These are phyloP conservation scores for Escovopsis sp. DNA, from an alignment of 2,329 filamentous ascomycete species.

Conservation along the genomic window DNA sequence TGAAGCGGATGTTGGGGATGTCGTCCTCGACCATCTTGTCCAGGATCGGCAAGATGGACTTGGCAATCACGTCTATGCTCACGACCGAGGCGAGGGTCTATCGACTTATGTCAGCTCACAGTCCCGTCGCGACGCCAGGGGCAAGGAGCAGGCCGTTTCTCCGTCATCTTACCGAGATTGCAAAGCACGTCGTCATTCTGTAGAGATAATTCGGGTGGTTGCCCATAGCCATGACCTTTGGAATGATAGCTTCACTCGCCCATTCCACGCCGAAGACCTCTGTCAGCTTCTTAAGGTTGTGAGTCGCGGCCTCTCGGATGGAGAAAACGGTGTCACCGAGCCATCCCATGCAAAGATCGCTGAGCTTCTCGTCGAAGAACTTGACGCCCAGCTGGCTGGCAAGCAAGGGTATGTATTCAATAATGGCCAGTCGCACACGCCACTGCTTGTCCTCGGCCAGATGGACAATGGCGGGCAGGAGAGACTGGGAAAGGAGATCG, in stretches of 20 bases:
- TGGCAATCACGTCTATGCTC: constrained; percentile 81
- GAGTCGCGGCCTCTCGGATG: constrained; percentile 91
- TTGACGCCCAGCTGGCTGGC: constrained; percentile 90
- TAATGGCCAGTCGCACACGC: constrained; percentile 94
- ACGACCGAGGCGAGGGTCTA: constrained; percentile 90
- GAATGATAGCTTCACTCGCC: constrained; percentile 93
- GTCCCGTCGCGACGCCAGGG: not conserved
- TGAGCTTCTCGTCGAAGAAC: constrained; percentile 97
- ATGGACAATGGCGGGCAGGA: constrained; percentile 93
- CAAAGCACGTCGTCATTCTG: constrained; percentile 99
- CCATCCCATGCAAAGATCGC: constrained; percentile 95
- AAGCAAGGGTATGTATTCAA: constrained; percentile 95
- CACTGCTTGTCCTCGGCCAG: constrained; percentile 98
- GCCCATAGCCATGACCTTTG: constrained; percentile 97
- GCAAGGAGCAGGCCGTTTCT: not conserved
- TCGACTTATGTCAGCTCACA: constrained; percentile 1
- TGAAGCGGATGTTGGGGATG: constrained; percentile 98
- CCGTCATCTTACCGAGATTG: constrained; percentile 65
- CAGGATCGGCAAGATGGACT: constrained; percentile 89
- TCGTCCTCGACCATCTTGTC: constrained; percentile 87
- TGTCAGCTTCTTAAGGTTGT: constrained; percentile 95
- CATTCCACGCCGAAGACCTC: constrained; percentile 98
- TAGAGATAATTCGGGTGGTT: constrained; percentile 98
- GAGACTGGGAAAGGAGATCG: constrained; percentile 86
- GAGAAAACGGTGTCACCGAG: constrained; percentile 97